Evolutionary conservation across 345 rosid genomes (phyloP).

Genomic region (Salix koriyanagi): DNA sequence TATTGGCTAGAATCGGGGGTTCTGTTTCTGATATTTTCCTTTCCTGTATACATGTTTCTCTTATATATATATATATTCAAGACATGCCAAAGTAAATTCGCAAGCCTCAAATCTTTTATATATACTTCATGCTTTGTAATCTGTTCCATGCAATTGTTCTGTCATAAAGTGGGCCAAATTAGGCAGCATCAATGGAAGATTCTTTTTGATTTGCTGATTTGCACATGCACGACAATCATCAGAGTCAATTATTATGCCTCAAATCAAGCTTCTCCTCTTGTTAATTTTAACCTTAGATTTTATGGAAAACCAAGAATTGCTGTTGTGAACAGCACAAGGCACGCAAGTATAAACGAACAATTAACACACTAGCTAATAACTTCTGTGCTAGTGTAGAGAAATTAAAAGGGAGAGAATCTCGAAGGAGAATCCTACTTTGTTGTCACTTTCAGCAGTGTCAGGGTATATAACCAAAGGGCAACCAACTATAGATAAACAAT

Average conservation of each 20-base stretch:
- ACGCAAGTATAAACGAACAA: not conserved
- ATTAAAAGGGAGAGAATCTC: not conserved
- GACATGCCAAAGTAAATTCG: no score
- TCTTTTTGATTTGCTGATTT: not conserved
- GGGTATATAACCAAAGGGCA: constrained; percentile 2
- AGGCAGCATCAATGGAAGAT: not conserved
- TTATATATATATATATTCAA: no score
- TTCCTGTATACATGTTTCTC: no score
- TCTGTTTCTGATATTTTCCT: no score
- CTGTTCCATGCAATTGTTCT: not conserved
- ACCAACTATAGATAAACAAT: not conserved
- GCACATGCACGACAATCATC: not conserved
- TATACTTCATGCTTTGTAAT: no score
- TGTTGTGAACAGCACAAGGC: not conserved
- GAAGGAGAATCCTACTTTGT: not conserved
- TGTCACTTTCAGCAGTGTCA: not conserved
- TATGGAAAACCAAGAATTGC: not conserved
- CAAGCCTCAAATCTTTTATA: no score
- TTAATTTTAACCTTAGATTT: not conserved
- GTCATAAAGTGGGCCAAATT: not conserved
- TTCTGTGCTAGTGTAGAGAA: not conserved
- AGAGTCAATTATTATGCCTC: not conserved
- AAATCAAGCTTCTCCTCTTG: not conserved
- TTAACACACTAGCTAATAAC: not conserved
- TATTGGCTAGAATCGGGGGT: no score